Conservation (phyloP, 1,284 basidiomycete species). For the Coniferiporia weirii region DNA sequence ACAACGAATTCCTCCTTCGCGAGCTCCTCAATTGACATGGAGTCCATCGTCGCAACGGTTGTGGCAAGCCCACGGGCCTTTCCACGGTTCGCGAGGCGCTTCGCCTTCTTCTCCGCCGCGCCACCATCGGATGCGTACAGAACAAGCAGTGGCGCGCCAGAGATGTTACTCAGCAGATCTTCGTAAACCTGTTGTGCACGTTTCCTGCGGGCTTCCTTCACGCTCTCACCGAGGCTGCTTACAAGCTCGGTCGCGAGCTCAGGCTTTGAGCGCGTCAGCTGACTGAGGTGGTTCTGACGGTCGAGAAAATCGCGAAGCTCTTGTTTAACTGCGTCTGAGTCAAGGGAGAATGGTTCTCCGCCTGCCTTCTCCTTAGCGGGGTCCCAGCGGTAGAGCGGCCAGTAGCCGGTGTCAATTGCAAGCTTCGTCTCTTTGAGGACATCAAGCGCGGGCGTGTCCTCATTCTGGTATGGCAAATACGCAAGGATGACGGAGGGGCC, state of each 20-base stretch:
- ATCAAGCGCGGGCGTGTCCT: conserved; percentile 78
- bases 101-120: conserved; percentile 92
- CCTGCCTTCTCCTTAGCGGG: conserved; percentile 73
- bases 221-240: conserved; percentile 76
- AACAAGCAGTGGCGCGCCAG: conserved; percentile 86
- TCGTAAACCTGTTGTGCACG: conserved; percentile 86
- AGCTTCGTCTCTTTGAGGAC: conserved; percentile 96
- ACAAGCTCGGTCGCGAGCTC: conserved; percentile 82
- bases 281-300: conserved; percentile 92
- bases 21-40: conserved; percentile 70
- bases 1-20: conserved; percentile 78
- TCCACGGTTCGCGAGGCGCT: conserved; percentile 79
- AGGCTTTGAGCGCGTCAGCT: conserved; percentile 80
- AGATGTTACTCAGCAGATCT: conserved; percentile 78
- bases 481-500: conserved; percentile 93
- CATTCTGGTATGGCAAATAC: conserved; percentile 85
- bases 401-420: conserved; percentile 94
- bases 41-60: conserved; percentile 71
- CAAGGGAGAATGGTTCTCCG: conserved; percentile 86
- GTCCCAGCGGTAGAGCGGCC: conserved; percentile 99
- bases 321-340: conserved; percentile 91
- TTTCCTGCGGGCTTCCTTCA: conserved; percentile 80
- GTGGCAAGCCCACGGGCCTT: conserved; percentile 82
- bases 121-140: conserved; percentile 95
- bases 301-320: conserved; percentile 96